Evolutionary conservation across 1,139 yeast genomes (phyloP).

Genomic region (Candida tunisiensis): DNA sequence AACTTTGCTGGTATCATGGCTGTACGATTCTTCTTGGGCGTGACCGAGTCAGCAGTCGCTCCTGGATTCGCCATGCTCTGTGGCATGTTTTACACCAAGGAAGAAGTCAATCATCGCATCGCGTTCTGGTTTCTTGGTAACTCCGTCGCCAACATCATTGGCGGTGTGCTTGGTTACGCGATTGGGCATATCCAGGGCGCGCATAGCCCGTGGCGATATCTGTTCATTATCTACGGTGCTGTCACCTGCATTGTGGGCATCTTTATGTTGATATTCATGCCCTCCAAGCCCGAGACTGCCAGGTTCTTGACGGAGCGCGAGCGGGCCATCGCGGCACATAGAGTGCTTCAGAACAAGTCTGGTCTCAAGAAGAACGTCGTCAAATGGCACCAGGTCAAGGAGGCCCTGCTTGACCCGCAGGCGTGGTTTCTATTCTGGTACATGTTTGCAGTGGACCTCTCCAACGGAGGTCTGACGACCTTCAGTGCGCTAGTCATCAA

Average conservation of each 20-base stretch:
- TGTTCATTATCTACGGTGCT: constrained; percentile 28
- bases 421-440: constrained; percentile 25
- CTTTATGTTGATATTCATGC: constrained; percentile 24
- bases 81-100: neutral
- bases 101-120: neutral
- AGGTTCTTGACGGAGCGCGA: constrained; percentile 31
- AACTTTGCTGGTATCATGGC: neutral
- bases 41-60: neutral
- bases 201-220: constrained; percentile 27
- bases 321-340: constrained; percentile 28
- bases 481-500: constrained; percentile 5
- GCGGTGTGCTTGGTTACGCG: constrained; percentile 5
- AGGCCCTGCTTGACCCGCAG: constrained; percentile 20
- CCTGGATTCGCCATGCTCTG: neutral
- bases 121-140: constrained; percentile 4
- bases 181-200: constrained; percentile 2
- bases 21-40: neutral
- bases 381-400: constrained; percentile 31
- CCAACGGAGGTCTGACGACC: constrained; percentile 12
- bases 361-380: constrained; percentile 34
- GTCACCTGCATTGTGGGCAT: constrained; percentile 30
- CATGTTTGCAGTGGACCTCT: constrained; percentile 8
- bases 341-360: constrained; percentile 23
- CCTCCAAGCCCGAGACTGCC: constrained; percentile 32
- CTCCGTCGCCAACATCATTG: constrained; percentile 7